phyloP scores from a whole-genome alignment of 768 basidiomycete species.

The Collybiopsis luxurians region DNA sequence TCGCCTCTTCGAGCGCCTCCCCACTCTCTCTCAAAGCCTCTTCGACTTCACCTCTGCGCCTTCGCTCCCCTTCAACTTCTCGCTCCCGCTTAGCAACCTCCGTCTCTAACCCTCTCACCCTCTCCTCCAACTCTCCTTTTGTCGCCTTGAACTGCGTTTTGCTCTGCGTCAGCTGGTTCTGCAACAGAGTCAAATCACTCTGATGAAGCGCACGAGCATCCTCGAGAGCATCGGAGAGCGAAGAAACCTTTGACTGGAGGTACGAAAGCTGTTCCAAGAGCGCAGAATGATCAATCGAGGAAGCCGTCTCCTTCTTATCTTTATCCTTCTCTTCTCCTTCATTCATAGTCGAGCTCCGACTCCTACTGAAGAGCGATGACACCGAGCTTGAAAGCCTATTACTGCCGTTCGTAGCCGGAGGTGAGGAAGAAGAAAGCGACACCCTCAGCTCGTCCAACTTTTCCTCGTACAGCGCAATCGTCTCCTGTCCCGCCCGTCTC shows the following conservation, averaged over 20 bases:
- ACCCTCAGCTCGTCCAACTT: slow-evolving; percentile 74
- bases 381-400: slow-evolving; percentile 22
- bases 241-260: slow-evolving; percentile 70
- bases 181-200: slow-evolving; percentile 63
- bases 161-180: slow-evolving; percentile 61
- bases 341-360: neutral
- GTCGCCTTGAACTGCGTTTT: slow-evolving; percentile 73
- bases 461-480: slow-evolving; percentile 94
- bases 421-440: slow-evolving; percentile 74
- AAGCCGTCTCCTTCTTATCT: slow-evolving; percentile 41
- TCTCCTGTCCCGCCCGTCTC: slow-evolving; percentile 90
- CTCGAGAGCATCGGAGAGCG: slow-evolving; percentile 83
- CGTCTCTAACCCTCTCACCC: slow-evolving; percentile 65
- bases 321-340: slow-evolving; percentile 9
- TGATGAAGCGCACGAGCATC: slow-evolving; percentile 71
- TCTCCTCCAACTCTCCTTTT: slow-evolving; percentile 75
- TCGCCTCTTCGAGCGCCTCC: slow-evolving; percentile 82
- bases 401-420: slow-evolving; percentile 25
- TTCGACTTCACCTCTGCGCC: slow-evolving; percentile 81
- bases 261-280: slow-evolving; percentile 89
- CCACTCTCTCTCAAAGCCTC: slow-evolving; percentile 87
- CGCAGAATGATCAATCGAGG: slow-evolving; percentile 93
- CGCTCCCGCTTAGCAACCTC: slow-evolving; percentile 68
- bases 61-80: slow-evolving; percentile 62
- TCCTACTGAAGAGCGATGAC: neutral